Conservation (phyloP, 768 basidiomycete genomes). For the Pisolithus marmoratus region DNA sequence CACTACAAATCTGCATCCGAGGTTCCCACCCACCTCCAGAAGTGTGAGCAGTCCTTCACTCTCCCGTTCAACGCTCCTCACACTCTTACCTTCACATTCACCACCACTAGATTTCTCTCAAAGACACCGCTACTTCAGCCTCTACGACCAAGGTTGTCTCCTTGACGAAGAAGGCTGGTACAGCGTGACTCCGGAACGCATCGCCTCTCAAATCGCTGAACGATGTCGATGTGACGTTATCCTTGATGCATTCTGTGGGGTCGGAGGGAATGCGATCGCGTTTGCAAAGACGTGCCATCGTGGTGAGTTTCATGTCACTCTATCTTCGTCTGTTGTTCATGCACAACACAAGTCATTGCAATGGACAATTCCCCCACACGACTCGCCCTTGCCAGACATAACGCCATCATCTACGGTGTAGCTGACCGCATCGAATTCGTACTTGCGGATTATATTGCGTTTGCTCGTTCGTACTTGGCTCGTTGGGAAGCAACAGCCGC, state of each 20-base stretch:
- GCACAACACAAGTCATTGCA: slow-evolving; percentile 68
- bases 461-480: slow-evolving; percentile 51
- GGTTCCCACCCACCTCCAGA: slow-evolving; percentile 73
- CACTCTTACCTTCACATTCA: not conserved
- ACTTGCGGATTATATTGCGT: slow-evolving; percentile 77
- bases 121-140: slow-evolving; percentile 73
- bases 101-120: slow-evolving; percentile 72
- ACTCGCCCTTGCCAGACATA: slow-evolving; percentile 89
- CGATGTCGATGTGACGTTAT: slow-evolving; percentile 81
- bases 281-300: slow-evolving; percentile 94
- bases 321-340: slow-evolving; percentile 1
- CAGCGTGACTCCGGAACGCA: slow-evolving; percentile 88
- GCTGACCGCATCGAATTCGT: slow-evolving; percentile 95
- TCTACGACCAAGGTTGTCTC: slow-evolving; percentile 76
- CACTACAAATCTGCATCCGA: slow-evolving; percentile 58
- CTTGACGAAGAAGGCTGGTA: slow-evolving; percentile 98
- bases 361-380: slow-evolving; percentile 81
- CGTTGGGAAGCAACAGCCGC: slow-evolving; percentile 1
- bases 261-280: slow-evolving; percentile 95
- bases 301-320: slow-evolving; percentile 46
- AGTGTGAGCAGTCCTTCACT: slow-evolving; percentile 55
- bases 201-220: slow-evolving; percentile 92
- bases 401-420: slow-evolving; percentile 91
- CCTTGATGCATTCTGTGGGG: slow-evolving; percentile 94
- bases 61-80: not conserved